Percentiles rank a stretch among this genome's conserved stretches.
These are phyloP conservation scores for Aspergillus egyptiacus DNA, from an alignment of 495 filamentous ascomycete species.

Conservation along the genomic window DNA sequence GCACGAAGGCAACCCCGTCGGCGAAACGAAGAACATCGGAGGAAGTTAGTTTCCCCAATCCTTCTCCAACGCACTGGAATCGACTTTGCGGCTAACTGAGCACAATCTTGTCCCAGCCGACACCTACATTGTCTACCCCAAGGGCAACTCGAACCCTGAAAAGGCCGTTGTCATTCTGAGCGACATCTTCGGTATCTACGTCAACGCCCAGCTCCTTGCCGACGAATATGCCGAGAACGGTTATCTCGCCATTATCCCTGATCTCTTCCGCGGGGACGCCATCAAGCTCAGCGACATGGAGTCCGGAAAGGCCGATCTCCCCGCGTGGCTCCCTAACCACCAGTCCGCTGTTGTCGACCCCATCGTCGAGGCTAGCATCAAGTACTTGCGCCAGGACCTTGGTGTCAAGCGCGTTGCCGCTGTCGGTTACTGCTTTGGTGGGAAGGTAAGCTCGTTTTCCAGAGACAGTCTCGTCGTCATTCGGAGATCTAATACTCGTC, in stretches of 20 bases:
- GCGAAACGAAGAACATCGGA: conserved; percentile 36
- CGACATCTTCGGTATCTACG: conserved; percentile 67
- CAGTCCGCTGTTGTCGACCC: conserved; percentile 55
- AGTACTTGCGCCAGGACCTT: conserved; percentile 49
- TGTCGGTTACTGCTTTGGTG: conserved; percentile 46
- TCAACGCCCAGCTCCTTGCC: conserved; percentile 74
- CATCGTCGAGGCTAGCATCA: conserved; percentile 54
- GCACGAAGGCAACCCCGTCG: conserved; percentile 40
- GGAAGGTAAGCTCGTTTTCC: conserved; percentile 28
- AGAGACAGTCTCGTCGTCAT: neutral
- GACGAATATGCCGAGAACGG: conserved; percentile 80
- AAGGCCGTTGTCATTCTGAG: conserved; percentile 47
- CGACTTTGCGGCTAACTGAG: neutral
- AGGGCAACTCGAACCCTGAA: conserved; percentile 36
- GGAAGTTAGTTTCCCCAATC: conserved; percentile 26
- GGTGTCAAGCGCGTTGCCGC: conserved; percentile 64
- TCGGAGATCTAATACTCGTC: neutral
- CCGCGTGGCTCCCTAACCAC: conserved; percentile 56
- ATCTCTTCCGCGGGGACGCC: conserved; percentile 70
- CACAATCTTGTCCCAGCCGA: conserved; percentile 23
- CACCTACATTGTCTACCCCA: conserved; percentile 39
- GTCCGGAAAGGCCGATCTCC: conserved; percentile 51
- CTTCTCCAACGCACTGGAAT: conserved; percentile 21
- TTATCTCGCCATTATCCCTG: conserved; percentile 69
- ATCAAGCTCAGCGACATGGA: conserved; percentile 50